These are phyloP conservation scores for Chlamydomonas sphaeroides DNA, from an alignment of 139 green algal species.

Conservation along the genomic window DNA sequence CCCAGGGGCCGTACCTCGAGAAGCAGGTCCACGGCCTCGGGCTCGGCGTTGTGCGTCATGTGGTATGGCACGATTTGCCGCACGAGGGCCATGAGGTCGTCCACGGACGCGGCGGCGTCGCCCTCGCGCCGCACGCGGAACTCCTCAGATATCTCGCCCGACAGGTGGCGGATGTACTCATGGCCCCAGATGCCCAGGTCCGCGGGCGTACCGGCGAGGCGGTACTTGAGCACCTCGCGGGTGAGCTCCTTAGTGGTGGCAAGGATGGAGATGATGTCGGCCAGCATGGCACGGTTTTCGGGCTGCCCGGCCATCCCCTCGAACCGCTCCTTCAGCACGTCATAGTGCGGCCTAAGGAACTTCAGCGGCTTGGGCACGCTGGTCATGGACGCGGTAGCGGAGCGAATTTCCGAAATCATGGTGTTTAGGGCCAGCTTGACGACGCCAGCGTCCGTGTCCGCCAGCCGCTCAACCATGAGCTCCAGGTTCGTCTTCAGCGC, in stretches of 20 bases:
- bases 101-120: neutral
- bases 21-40: conserved; percentile 97
- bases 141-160: conserved; percentile 89
- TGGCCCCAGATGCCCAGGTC: conserved; percentile 89
- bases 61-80: conserved; percentile 96
- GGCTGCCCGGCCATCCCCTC: conserved; percentile 61
- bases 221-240: conserved; percentile 88
- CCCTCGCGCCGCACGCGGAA: conserved; percentile 64
- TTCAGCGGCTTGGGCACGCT: conserved; percentile 98
- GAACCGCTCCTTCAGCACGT: conserved; percentile 73
- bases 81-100: conserved; percentile 92
- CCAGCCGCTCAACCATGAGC: conserved; percentile 84
- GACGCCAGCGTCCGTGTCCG: conserved; percentile 65
- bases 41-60: conserved; percentile 98
- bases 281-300: conserved; percentile 72
- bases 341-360: conserved; percentile 93
- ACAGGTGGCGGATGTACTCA: conserved; percentile 96
- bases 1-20: conserved; percentile 91
- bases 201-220: conserved; percentile 58
- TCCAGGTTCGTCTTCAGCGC: conserved; percentile 93
- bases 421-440: conserved; percentile 76
- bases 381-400: conserved; percentile 96
- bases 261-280: conserved; percentile 96
- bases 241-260: conserved; percentile 88
- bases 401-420: conserved; percentile 82